Percentiles rank a stretch among this genome's conserved stretches.
phyloP scores from a whole-genome alignment of 2,329 filamentous ascomycete species.

The Penicillium sp. region DNA sequence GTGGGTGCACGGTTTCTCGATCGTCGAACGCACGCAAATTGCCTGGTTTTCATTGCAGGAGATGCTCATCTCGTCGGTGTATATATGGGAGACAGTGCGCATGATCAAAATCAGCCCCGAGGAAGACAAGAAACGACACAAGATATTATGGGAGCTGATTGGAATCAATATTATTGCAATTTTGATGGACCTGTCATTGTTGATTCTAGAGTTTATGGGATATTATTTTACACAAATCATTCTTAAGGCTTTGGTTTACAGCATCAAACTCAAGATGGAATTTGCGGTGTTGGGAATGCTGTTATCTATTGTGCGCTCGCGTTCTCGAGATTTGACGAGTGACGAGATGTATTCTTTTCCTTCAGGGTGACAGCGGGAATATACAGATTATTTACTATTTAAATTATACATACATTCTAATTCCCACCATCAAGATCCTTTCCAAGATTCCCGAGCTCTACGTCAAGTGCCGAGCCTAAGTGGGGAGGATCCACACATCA shows the following conservation, averaged over 20 bases:
- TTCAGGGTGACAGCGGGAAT: background rate
- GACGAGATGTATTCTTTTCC: slow-evolving; percentile 5
- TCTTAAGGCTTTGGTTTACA: slow-evolving; percentile 35
- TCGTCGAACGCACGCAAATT: slow-evolving; percentile 9
- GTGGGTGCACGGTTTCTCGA: slow-evolving; percentile 4
- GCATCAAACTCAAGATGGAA: slow-evolving; percentile 53
- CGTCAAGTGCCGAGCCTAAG: background rate
- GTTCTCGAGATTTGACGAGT: background rate
- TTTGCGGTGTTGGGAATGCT: slow-evolving; percentile 53
- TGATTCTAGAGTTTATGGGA: slow-evolving; percentile 39
- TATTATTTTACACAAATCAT: slow-evolving; percentile 38
- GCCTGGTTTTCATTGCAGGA: slow-evolving; percentile 16
- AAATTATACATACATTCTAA: background rate
- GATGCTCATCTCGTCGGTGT: slow-evolving; percentile 35
- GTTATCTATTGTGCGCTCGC: slow-evolving; percentile 21
- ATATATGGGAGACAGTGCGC: slow-evolving; percentile 51
- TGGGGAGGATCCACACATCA: background rate
- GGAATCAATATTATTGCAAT: slow-evolving; percentile 47
- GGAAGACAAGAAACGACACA: slow-evolving; percentile 21
- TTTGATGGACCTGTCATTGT: slow-evolving; percentile 43
- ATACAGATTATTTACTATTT: background rate
- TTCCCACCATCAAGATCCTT: background rate
- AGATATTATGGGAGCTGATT: slow-evolving; percentile 42
- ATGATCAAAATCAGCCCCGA: slow-evolving; percentile 30
- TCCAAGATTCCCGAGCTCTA: too few species aligned